Percentiles rank a stretch among this genome's conserved stretches.
phyloP scores from a whole-genome alignment of 2,329 filamentous ascomycete species.

The Penicillium crustosum region DNA sequence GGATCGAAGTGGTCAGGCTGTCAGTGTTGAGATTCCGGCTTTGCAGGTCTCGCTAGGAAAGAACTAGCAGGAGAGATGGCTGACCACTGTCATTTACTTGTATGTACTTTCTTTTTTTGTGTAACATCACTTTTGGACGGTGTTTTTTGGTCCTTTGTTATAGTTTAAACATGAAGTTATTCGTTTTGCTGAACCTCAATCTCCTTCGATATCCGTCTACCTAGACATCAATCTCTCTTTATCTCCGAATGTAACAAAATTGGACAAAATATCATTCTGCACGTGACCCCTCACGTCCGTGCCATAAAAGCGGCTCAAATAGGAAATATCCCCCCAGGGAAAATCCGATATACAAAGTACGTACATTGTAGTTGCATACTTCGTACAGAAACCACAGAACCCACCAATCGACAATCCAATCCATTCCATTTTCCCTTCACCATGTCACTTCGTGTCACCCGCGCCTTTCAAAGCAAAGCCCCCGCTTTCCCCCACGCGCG shows the following conservation, averaged over 20 bases:
- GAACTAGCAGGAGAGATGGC: neutral
- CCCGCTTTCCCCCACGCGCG: conserved; percentile 27
- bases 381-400: neutral
- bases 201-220: neutral
- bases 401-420: neutral
- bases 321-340: neutral
- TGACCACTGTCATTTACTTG: neutral
- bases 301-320: neutral
- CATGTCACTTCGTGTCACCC: conserved; percentile 1
- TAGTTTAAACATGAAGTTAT: neutral
- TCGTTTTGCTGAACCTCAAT: neutral
- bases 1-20: neutral
- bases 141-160: neutral
- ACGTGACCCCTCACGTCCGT: neutral
- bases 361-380: neutral
- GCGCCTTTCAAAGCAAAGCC: conserved; percentile 3
- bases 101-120: neutral
- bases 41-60: neutral
- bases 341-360: neutral
- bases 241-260: neutral
- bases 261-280: neutral
- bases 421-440: neutral
- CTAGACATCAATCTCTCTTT: neutral
- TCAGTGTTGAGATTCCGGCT: neutral
- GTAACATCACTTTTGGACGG: neutral